phyloP scores from a whole-genome alignment of 176 grass and related monocot species.

The Juncus effusus region DNA sequence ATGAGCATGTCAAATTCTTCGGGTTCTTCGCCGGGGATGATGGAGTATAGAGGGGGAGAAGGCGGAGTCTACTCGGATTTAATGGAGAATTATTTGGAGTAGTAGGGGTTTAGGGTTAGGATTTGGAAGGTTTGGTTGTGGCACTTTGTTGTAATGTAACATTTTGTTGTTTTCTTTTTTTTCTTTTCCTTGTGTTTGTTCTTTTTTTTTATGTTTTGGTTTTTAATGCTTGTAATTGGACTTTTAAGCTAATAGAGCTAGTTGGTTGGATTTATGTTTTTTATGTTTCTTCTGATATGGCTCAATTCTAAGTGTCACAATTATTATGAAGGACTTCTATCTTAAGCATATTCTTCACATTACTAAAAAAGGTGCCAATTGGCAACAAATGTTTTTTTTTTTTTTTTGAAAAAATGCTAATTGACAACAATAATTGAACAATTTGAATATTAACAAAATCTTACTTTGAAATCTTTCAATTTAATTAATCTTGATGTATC shows the following conservation, averaged over 20 bases:
- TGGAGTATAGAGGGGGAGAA: slow-evolving; percentile 79
- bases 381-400: not conserved
- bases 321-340: not conserved
- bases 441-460: not conserved
- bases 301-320: no score
- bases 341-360: slow-evolving; percentile 5
- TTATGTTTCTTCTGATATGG: not conserved
- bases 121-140: slow-evolving; percentile 10
- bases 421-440: not conserved
- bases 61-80: slow-evolving; percentile 85
- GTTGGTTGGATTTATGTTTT: not conserved
- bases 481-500: no score
- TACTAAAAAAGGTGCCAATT: not conserved
- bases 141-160: slow-evolving; percentile 17
- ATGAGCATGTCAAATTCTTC: slow-evolving; percentile 61
- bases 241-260: slow-evolving; percentile 27
- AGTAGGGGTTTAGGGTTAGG: slow-evolving; percentile 5
- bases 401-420: not conserved
- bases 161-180: slow-evolving; percentile 22
- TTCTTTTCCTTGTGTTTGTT: slow-evolving; percentile 30
- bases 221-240: slow-evolving; percentile 31
- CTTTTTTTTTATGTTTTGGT: slow-evolving; percentile 28
- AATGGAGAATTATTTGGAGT: slow-evolving; percentile 98
- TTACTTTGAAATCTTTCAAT: not conserved
- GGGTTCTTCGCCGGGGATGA: slow-evolving; percentile 40